Percentiles rank a stretch among this genome's conserved stretches.
Evolutionary conservation across 106 monocot genomes (phyloP).

Genomic region (Dendrobium huoshanense): DNA sequence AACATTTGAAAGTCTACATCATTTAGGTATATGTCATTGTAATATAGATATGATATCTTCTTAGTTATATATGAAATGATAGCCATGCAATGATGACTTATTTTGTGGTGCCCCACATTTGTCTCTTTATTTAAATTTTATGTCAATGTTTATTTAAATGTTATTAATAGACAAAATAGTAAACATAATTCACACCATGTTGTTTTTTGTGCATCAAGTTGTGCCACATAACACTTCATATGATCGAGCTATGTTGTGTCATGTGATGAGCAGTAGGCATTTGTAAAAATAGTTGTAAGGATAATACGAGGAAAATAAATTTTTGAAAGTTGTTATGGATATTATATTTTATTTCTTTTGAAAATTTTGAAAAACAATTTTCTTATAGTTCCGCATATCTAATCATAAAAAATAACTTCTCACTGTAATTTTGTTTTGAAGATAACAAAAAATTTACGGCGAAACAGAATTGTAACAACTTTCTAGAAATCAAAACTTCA

Average conservation of each 20-base stretch:
- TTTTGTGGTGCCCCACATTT: not conserved
- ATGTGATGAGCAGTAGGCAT: not conserved
- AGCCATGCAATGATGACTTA: not conserved
- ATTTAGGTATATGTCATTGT: conserved; percentile 5
- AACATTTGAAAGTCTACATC: conserved; percentile 2
- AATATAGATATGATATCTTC: conserved; percentile 11
- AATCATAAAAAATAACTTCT: no score
- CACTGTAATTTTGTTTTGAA: no score
- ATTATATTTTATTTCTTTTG: no score
- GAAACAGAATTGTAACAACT: no score
- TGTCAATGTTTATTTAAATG: not conserved
- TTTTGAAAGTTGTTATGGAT: no score
- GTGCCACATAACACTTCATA: not conserved
- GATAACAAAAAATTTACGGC: no score
- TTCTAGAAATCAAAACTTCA: no score
- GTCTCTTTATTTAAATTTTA: not conserved
- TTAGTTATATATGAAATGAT: conserved; percentile 5
- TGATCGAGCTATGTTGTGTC: not conserved
- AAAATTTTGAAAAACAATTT: no score
- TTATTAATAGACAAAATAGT: not conserved
- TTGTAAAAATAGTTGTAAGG: not conserved
- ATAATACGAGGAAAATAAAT: no score
- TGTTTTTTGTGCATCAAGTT: not conserved
- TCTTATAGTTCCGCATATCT: no score
- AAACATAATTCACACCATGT: not conserved